Percentiles rank a stretch among this genome's conserved stretches.
These are phyloP conservation scores for Termitomyces sp. DNA, from an alignment of 768 basidiomycete species.

Conservation along the genomic window DNA sequence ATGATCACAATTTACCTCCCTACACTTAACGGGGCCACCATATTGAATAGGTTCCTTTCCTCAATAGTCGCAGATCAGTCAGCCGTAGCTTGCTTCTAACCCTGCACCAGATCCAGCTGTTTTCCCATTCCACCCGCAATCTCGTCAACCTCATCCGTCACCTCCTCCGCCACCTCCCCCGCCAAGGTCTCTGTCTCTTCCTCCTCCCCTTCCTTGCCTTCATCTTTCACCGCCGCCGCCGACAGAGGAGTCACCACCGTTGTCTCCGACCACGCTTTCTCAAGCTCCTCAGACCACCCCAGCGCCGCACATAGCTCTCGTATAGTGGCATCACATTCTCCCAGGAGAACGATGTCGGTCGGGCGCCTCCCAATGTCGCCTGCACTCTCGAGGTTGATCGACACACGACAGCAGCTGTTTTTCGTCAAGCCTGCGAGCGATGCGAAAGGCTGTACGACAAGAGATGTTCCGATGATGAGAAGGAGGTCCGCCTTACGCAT, in stretches of 20 bases:
- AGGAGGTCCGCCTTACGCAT: conserved; percentile 75
- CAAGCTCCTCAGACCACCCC: conserved; percentile 69
- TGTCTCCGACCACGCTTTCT: conserved; percentile 52
- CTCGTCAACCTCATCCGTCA: conserved; percentile 26
- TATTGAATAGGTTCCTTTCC: neutral
- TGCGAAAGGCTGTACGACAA: conserved; percentile 86
- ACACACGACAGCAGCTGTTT: conserved; percentile 61
- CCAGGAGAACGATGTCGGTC: conserved; percentile 61
- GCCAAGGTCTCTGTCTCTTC: no score
- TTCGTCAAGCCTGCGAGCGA: conserved; percentile 58
- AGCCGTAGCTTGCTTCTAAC: neutral
- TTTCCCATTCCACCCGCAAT: conserved; percentile 27
- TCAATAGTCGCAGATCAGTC: neutral
- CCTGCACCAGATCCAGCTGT: conserved; percentile 17
- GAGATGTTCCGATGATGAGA: conserved; percentile 87
- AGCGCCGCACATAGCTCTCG: conserved; percentile 56
- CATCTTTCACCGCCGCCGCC: conserved; percentile 14
- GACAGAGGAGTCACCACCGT: conserved; percentile 17
- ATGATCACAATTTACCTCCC: neutral
- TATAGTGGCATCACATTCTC: conserved; percentile 68
- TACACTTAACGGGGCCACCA: no score
- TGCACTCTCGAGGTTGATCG: conserved; percentile 83
- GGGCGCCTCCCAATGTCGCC: conserved; percentile 53
- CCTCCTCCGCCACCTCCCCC: no score
- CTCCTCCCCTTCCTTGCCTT: conserved; percentile 1